These are phyloP conservation scores for Candida nanaspora DNA, from an alignment of 805 yeast genomes.

Conservation along the genomic window DNA sequence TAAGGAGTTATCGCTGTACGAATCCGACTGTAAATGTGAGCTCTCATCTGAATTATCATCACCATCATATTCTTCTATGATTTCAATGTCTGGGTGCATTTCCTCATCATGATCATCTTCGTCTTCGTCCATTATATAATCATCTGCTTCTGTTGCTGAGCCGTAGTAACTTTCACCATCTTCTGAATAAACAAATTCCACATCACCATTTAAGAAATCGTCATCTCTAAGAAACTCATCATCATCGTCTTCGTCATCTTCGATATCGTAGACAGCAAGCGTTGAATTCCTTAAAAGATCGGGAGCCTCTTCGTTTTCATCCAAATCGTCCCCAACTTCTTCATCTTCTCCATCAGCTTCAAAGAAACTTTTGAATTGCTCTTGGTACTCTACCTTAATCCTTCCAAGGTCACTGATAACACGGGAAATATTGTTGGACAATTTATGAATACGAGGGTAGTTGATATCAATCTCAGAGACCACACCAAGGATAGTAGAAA, in stretches of 20 bases:
- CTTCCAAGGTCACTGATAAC: conserved; percentile 53
- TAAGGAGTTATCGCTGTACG: too few species aligned
- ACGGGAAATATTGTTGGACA: conserved; percentile 51
- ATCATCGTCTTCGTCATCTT: conserved; percentile 36
- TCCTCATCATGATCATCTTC: conserved; percentile 13
- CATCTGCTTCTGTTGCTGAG: conserved; percentile 25
- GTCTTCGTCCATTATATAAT: conserved; percentile 23
- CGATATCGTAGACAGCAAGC: conserved; percentile 88
- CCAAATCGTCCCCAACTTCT: conserved; percentile 49
- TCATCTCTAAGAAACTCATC: conserved; percentile 14
- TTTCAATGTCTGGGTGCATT: not conserved
- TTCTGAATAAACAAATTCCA: conserved; percentile 10
- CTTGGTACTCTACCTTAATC: conserved; percentile 49
- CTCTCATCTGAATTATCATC: conserved; percentile 12
- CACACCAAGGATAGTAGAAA: conserved; percentile 48
- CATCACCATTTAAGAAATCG: conserved; percentile 4
- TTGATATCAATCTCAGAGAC: conserved; percentile 67
- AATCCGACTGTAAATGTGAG: too few species aligned
- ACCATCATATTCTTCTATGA: not conserved
- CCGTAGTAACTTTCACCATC: conserved; percentile 22
- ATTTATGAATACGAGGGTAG: conserved; percentile 55
- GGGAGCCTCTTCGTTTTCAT: conserved; percentile 63
- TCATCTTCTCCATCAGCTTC: conserved; percentile 50
- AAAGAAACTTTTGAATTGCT: conserved; percentile 44
- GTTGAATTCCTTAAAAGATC: conserved; percentile 85